These are phyloP conservation scores for Xenosphaeropsis pyriputrescens DNA, from an alignment of 2,329 filamentous ascomycete species.

Conservation along the genomic window DNA sequence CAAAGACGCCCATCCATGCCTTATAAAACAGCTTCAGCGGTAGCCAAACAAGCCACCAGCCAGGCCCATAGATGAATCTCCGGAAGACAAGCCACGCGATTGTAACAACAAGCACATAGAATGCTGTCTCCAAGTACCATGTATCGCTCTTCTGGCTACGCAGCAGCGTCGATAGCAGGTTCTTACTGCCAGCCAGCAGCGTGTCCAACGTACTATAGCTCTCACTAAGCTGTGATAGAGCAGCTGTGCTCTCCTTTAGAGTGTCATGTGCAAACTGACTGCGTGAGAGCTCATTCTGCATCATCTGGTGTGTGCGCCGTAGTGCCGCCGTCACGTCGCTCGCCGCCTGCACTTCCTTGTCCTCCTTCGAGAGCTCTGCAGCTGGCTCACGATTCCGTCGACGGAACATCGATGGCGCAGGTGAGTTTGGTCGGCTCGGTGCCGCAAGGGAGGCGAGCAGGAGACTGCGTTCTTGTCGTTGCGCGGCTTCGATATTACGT, in stretches of 20 bases:
- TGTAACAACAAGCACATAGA: constrained; percentile 68
- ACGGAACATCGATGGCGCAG: constrained; percentile 21
- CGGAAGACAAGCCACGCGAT: constrained; percentile 78
- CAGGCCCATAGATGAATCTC: constrained; percentile 71
- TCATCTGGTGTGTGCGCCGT: constrained; percentile 72
- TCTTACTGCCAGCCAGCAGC: constrained; percentile 59
- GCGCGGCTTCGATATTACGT: constrained; percentile 57
- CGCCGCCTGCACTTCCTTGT: constrained; percentile 60
- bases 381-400: constrained; percentile 6
- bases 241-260: constrained; percentile 68
- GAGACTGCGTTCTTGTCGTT: constrained; percentile 61
- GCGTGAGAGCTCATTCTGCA: constrained; percentile 70
- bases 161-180: constrained; percentile 64
- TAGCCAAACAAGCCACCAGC: constrained; percentile 80
- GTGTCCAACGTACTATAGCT: constrained; percentile 69
- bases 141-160: constrained; percentile 90
- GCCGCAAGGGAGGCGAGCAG: constrained; percentile 34
- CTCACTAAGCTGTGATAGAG: constrained; percentile 67
- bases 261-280: constrained; percentile 86
- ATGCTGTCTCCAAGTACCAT: constrained; percentile 87
- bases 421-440: constrained; percentile 10
- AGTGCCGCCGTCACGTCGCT: constrained; percentile 75
- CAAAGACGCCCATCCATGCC: constrained; percentile 37
- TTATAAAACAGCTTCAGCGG: constrained; percentile 58
- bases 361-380: constrained; percentile 35